Evolutionary conservation across 2,329 filamentous ascomycete genomes (phyloP).

Genomic region (Diaporthe amygdali): DNA sequence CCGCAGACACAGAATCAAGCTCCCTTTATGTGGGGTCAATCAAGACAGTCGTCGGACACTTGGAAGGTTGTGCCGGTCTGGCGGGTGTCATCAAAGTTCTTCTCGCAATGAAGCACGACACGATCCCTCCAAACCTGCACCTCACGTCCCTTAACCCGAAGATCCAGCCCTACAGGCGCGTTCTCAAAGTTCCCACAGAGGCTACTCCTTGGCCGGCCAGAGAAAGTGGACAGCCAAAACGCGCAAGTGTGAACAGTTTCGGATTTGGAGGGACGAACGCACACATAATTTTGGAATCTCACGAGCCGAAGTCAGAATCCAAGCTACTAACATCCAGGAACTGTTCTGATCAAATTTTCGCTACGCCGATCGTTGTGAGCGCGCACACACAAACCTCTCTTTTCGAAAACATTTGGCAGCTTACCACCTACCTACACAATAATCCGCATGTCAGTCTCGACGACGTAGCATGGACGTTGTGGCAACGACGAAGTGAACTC

Average conservation of each 20-base stretch:
- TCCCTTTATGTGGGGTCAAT: constrained; percentile 36
- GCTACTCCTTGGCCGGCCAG: neutral
- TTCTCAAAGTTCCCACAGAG: constrained; percentile 28
- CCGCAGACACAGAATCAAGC: constrained; percentile 22
- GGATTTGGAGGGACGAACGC: constrained; percentile 1
- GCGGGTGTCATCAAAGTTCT: constrained; percentile 48
- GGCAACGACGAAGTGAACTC: neutral
- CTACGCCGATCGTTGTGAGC: neutral
- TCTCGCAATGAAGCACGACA: constrained; percentile 43
- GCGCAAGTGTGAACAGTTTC: constrained; percentile 11
- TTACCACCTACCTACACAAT: constrained; percentile 28
- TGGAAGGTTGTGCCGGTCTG: constrained; percentile 48
- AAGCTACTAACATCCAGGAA: constrained; percentile 15
- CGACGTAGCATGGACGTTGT: neutral
- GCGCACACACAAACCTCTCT: constrained; percentile 26
- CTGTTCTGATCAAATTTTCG: neutral
- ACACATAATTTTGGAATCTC: neutral
- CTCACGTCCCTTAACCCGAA: constrained; percentile 37
- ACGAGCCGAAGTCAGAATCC: neutral
- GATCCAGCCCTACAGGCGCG: constrained; percentile 34
- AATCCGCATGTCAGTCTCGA: neutral
- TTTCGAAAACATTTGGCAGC: constrained; percentile 28
- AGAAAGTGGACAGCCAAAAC: neutral
- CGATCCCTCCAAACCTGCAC: constrained; percentile 46
- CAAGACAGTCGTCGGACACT: constrained; percentile 45